Conservation (phyloP, 2,329 filamentous ascomycete species). For the Byssochlamys sp. region DNA sequence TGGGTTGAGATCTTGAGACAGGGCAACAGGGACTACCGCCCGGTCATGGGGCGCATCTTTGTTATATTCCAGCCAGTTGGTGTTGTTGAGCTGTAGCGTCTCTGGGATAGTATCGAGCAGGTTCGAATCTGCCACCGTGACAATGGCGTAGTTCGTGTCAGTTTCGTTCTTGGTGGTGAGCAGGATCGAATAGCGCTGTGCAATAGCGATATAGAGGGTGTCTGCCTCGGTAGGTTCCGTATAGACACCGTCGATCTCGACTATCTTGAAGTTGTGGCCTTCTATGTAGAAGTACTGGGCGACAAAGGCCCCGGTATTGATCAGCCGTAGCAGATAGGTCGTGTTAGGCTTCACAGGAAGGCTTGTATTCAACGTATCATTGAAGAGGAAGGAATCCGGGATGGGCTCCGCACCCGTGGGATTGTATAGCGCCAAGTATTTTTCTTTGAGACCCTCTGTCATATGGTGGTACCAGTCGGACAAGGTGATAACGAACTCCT, state of each 20-base stretch:
- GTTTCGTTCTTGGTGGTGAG: constrained; percentile 55
- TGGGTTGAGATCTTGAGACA: constrained; percentile 45
- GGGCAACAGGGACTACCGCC: constrained; percentile 17
- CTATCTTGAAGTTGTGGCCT: constrained; percentile 52
- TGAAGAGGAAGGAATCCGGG: constrained; percentile 56
- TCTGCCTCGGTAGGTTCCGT: constrained; percentile 51
- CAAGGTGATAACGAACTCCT: constrained; percentile 57
- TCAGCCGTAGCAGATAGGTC: constrained; percentile 64
- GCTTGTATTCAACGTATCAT: constrained; percentile 54
- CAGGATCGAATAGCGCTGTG: constrained; percentile 51
- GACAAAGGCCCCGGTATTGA: constrained; percentile 65
- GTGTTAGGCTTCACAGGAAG: constrained; percentile 54
- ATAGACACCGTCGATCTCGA: constrained; percentile 66
- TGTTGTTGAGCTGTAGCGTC: constrained; percentile 29
- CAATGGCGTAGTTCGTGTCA: constrained; percentile 55
- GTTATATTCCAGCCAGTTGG: constrained; percentile 55
- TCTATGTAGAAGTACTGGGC: constrained; percentile 42
- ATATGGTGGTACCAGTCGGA: constrained; percentile 64
- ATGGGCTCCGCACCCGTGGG: constrained; percentile 56
- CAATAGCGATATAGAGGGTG: constrained; percentile 57
- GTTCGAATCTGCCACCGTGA: constrained; percentile 38
- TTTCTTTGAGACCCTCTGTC: constrained; percentile 45
- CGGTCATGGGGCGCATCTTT: constrained; percentile 38
- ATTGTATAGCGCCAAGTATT: constrained; percentile 35
- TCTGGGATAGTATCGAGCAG: constrained; percentile 21